Evolutionary conservation across 306 rosid genomes (phyloP).

Genomic region (Styphnolobium japonicum): DNA sequence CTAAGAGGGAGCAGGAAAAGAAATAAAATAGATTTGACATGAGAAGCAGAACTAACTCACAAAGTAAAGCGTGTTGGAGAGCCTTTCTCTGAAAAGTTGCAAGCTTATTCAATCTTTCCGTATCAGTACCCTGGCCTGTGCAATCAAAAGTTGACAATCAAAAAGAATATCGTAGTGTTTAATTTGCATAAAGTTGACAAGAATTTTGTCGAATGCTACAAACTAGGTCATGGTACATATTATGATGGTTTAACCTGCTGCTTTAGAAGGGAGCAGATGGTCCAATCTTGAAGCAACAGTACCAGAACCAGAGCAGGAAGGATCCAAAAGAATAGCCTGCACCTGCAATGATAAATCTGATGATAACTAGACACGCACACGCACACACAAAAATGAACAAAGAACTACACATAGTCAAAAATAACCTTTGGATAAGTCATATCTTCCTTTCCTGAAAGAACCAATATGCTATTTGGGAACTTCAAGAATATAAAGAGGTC

Average conservation of each 20-base stretch:
- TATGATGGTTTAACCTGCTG: constrained; percentile 53
- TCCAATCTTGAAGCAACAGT: constrained; percentile 78
- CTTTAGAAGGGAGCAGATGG: constrained; percentile 83
- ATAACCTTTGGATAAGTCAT: background rate
- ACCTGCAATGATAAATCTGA: constrained; percentile 42
- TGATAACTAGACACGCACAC: constrained; percentile 38
- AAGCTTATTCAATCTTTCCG: constrained; percentile 78
- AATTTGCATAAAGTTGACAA: background rate
- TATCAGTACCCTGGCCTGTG: constrained; percentile 43
- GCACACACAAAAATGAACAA: background rate
- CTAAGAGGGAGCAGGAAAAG: background rate
- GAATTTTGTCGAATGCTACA: background rate
- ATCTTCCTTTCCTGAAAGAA: background rate
- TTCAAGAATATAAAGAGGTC: background rate
- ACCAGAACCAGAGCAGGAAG: constrained; percentile 94
- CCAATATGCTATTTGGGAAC: background rate
- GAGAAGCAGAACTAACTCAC: constrained; percentile 41
- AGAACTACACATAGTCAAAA: background rate
- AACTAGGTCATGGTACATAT: background rate
- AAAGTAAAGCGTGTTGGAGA: constrained; percentile 73
- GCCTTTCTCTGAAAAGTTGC: constrained; percentile 85
- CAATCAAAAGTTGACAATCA: background rate
- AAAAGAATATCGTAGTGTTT: background rate
- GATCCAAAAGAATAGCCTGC: constrained; percentile 85
- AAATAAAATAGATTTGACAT: background rate